Percentiles rank a stretch among this genome's conserved stretches.
Conservation (phyloP, 768 basidiomycete genomes). For the Atractiella rhizophila region DNA sequence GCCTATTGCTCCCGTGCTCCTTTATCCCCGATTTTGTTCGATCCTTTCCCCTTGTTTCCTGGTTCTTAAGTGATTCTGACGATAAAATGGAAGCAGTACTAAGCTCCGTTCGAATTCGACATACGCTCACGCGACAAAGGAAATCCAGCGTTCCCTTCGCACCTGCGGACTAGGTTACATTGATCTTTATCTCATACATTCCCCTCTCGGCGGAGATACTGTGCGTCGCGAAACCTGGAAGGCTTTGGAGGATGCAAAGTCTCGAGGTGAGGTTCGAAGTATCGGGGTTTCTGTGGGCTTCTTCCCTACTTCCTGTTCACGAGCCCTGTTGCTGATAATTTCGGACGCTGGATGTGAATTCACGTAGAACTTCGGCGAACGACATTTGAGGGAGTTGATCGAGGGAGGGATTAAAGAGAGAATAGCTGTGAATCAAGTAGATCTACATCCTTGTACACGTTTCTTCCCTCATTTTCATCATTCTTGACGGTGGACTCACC, state of each 20-base stretch:
- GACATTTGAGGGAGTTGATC: conserved; percentile 15
- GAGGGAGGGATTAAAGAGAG: conserved; percentile 19
- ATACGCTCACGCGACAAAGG: too few species aligned
- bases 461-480: conserved; percentile 35
- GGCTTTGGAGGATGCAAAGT: conserved; percentile 39
- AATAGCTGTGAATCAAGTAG: conserved; percentile 39
- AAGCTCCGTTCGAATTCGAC: too few species aligned
- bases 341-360: neutral
- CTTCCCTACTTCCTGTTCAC: neutral
- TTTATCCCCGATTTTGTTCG: neutral
- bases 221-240: conserved; percentile 39
- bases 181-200: conserved; percentile 47
- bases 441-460: conserved; percentile 45
- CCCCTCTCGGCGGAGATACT: conserved; percentile 36
- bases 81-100: too few species aligned
- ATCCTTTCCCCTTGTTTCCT: too few species aligned
- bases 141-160: too few species aligned
- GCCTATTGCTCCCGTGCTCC: conserved; percentile 17
- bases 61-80: too few species aligned
- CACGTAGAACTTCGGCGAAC: conserved; percentile 11
- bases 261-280: conserved; percentile 33
- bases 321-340: conserved; percentile 1
- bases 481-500: conserved; percentile 32
- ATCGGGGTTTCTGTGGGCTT: conserved; percentile 36
- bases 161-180: too few species aligned